These are phyloP conservation scores for Cystofilobasidium ferigula DNA, from an alignment of 768 basidiomycete species.

Conservation along the genomic window DNA sequence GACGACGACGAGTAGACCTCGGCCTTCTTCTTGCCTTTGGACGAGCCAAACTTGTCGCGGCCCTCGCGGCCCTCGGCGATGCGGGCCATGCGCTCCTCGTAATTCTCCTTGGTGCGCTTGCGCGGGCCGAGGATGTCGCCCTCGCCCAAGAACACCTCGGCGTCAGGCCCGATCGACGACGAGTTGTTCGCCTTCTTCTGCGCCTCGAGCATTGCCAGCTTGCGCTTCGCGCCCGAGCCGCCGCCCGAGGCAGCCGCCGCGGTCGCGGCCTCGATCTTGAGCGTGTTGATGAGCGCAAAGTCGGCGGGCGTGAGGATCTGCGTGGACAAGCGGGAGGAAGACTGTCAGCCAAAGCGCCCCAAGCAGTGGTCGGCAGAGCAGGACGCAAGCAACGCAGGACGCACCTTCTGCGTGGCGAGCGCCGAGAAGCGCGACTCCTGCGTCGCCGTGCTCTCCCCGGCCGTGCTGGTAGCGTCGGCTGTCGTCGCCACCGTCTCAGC, in stretches of 20 bases:
- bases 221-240: conserved; percentile 68
- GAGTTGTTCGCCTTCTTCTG: conserved; percentile 47
- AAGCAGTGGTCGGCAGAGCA: too few relatives aligned
- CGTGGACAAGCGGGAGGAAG: not conserved
- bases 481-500: conserved; percentile 8
- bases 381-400: too few relatives aligned
- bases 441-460: conserved; percentile 2
- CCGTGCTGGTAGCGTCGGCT: conserved; percentile 1
- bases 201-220: conserved; percentile 68
- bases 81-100: conserved; percentile 83
- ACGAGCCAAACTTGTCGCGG: conserved; percentile 79
- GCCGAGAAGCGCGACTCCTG: conserved; percentile 12
- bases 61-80: conserved; percentile 89
- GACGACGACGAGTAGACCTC: conserved; percentile 71
- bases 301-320: conserved; percentile 96
- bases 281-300: conserved; percentile 79
- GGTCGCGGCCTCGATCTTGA: conserved; percentile 66
- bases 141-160: conserved; percentile 67
- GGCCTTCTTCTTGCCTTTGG: conserved; percentile 85
- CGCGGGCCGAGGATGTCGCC: conserved; percentile 83
- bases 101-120: conserved; percentile 85
- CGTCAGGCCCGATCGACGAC: conserved; percentile 39
- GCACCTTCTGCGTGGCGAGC: conserved; percentile 22
- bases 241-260: conserved; percentile 59
- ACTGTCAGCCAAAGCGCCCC: too few relatives aligned